phyloP scores from a whole-genome alignment of 2,329 filamentous ascomycete genomes.

The Monilinia laxa region DNA sequence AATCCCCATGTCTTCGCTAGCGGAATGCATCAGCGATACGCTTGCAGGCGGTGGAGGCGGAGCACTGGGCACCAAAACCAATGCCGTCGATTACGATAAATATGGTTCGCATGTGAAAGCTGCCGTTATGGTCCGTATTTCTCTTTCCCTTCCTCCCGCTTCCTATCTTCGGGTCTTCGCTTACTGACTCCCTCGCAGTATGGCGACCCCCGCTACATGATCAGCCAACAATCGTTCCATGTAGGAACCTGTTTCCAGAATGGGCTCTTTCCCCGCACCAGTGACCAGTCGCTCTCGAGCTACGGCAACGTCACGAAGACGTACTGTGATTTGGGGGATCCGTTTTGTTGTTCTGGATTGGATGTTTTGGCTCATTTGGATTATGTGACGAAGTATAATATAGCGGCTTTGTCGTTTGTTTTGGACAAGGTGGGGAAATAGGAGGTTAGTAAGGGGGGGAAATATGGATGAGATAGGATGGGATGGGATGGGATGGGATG shows the following conservation, averaged over 20 bases:
- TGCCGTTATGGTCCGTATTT: not conserved
- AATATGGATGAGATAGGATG: not conserved
- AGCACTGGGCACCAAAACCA: not conserved
- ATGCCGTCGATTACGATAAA: not conserved
- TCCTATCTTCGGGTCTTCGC: not conserved
- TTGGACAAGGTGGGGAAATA: not conserved
- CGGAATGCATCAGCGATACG: conserved; percentile 12
- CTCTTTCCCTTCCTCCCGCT: not conserved
- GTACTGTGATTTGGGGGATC: conserved; percentile 13
- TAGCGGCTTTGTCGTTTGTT: not conserved
- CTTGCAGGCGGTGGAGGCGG: conserved; percentile 1
- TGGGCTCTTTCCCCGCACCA: conserved; percentile 1
- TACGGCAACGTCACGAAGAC: not conserved
- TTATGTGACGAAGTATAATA: not conserved
- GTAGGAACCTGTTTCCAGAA: conserved; percentile 19
- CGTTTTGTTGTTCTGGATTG: conserved; percentile 2
- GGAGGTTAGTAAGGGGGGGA: too few species aligned
- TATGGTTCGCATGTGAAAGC: conserved; percentile 1
- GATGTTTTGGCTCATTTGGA: conserved; percentile 1
- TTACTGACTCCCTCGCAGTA: not conserved
- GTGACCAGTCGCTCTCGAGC: not conserved
- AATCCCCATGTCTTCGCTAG: not conserved
- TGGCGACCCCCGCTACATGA: conserved; percentile 13
- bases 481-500: not conserved
- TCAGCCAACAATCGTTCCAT: not conserved